Conservation (phyloP, 2,329 filamentous ascomycete species). For the Penicillium hesseltinei region DNA sequence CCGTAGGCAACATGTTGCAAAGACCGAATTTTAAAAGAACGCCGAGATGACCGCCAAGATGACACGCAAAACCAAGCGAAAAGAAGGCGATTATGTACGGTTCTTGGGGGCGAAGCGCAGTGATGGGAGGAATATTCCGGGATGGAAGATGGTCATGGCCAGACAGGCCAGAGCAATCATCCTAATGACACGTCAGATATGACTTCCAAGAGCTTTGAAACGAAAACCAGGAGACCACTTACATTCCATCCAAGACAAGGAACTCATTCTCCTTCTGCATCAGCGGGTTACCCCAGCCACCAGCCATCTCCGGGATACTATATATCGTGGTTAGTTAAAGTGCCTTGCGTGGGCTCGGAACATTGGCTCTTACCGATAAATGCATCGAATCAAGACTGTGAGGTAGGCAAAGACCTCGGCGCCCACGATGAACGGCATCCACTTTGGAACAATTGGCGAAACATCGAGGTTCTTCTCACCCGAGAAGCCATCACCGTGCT, state of each 20-base stretch:
- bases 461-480: conserved; percentile 29
- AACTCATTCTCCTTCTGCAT: conserved; percentile 51
- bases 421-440: conserved; percentile 28
- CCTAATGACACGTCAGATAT: conserved; percentile 26
- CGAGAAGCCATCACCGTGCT: conserved; percentile 25
- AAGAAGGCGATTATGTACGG: conserved; percentile 5
- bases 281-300: conserved; percentile 48
- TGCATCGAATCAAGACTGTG: conserved; percentile 44
- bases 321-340: conserved; percentile 9
- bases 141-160: conserved; percentile 45
- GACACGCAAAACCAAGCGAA: neutral
- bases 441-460: conserved; percentile 15
- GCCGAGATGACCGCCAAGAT: neutral
- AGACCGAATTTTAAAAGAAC: neutral
- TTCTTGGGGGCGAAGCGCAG: conserved; percentile 29
- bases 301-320: conserved; percentile 52
- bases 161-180: conserved; percentile 47
- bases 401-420: conserved; percentile 39
- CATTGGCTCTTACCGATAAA: conserved; percentile 39
- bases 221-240: conserved; percentile 22
- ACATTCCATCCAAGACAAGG: conserved; percentile 50
- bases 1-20: neutral
- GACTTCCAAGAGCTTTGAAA: neutral
- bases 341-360: neutral
- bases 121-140: conserved; percentile 45